phyloP scores from a whole-genome alignment of 2,329 filamentous ascomycete species.

The Penicillium carneum region DNA sequence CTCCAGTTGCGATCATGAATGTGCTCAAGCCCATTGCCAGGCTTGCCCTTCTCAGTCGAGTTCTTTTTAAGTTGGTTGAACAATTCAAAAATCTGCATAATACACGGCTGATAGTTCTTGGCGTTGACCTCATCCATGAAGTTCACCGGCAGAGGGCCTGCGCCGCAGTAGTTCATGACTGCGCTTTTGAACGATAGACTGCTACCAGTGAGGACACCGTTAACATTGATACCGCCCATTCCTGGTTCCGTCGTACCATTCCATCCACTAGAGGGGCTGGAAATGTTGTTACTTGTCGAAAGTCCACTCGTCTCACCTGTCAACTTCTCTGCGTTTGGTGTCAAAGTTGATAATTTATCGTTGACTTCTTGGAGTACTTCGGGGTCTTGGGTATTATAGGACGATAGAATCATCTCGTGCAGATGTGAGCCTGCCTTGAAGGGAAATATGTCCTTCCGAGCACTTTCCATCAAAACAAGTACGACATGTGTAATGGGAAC shows the following conservation, averaged over 20 bases:
- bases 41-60: not conserved
- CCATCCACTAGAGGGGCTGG: constrained; percentile 27
- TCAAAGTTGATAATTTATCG: constrained; percentile 35
- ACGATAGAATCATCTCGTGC: constrained; percentile 36
- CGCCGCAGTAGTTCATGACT: constrained; percentile 43
- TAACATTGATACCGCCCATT: constrained; percentile 43
- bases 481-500: constrained; percentile 44
- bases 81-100: constrained; percentile 43
- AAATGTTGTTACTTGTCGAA: constrained; percentile 3
- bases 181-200: constrained; percentile 45
- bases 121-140: constrained; percentile 41
- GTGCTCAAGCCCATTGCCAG: not conserved
- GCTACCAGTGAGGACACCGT: constrained; percentile 42
- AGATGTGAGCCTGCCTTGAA: constrained; percentile 39
- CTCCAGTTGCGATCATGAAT: constrained; percentile 41
- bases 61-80: constrained; percentile 40
- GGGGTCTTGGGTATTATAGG: constrained; percentile 29
- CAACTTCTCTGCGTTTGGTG: constrained; percentile 41
- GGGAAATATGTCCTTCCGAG: constrained; percentile 44
- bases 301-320: constrained; percentile 39
- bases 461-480: constrained; percentile 44
- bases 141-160: constrained; percentile 40
- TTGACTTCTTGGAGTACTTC: constrained; percentile 28
- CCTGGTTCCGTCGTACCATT: constrained; percentile 31
- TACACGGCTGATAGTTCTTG: constrained; percentile 44